These are phyloP conservation scores for Quillaja saponaria DNA, from an alignment of 306 rosid species.

Conservation along the genomic window DNA sequence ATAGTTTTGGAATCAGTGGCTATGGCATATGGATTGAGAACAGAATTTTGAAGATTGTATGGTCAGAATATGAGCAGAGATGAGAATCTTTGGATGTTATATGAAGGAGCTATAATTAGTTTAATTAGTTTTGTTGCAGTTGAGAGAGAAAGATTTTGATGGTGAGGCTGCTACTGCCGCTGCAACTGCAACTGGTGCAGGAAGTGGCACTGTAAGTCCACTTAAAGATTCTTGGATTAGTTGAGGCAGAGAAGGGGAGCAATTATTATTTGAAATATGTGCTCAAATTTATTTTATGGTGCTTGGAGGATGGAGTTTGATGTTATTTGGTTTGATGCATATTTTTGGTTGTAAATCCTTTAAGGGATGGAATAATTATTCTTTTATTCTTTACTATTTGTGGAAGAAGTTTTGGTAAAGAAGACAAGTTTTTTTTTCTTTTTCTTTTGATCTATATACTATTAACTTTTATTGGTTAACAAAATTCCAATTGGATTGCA, in stretches of 20 bases:
- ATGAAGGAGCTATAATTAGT: neutral
- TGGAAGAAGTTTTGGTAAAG: neutral
- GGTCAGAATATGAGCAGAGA: constrained; percentile 3
- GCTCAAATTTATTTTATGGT: constrained; percentile 9
- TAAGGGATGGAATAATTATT: constrained; percentile 3
- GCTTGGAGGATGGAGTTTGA: constrained; percentile 3
- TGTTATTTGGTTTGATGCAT: constrained; percentile 17
- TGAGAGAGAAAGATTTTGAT: neutral
- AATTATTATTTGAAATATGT: constrained; percentile 22
- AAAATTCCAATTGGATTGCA: too few relatives aligned
- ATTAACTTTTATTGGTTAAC: too few relatives aligned
- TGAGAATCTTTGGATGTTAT: constrained; percentile 2
- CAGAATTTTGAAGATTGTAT: neutral
- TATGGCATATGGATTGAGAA: neutral
- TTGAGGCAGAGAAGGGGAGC: neutral
- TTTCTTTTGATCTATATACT: too few relatives aligned
- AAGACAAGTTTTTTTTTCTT: neutral
- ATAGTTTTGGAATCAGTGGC: constrained; percentile 19
- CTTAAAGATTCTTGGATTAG: constrained; percentile 31
- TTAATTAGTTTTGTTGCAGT: neutral
- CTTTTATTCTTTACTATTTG: constrained; percentile 28
- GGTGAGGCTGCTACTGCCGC: constrained; percentile 16
- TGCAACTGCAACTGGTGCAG: constrained; percentile 10
- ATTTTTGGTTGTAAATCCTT: constrained; percentile 28
- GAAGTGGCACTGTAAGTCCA: constrained; percentile 35